Evolutionary conservation across 164 flowering plant genomes (phyloP).

Genomic region (Cinnamomum micranthum): DNA sequence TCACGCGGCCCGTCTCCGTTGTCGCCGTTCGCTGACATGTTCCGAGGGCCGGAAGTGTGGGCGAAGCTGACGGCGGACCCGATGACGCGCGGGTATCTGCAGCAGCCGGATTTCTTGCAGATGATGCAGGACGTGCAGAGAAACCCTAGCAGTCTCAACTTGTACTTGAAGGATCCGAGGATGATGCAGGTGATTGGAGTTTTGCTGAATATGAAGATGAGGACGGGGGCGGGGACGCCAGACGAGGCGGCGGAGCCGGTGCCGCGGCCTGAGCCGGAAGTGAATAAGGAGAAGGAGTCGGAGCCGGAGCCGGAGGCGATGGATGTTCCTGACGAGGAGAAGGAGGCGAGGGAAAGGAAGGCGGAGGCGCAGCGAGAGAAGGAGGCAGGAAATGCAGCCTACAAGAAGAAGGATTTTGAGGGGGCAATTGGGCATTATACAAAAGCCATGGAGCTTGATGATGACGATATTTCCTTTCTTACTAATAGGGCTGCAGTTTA

Average conservation of each 20-base stretch:
- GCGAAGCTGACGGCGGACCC: constrained; percentile 85
- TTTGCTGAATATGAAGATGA: constrained; percentile 60
- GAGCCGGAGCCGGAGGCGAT: constrained; percentile 44
- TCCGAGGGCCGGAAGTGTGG: constrained; percentile 88
- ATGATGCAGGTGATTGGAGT: constrained; percentile 87
- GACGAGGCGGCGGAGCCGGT: constrained; percentile 51
- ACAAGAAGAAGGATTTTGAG: constrained; percentile 96
- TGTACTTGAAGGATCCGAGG: constrained; percentile 76
- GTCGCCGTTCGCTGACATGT: constrained; percentile 65
- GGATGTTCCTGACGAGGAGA: constrained; percentile 60
- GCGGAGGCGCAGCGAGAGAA: constrained; percentile 73
- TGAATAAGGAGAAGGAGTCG: constrained; percentile 30
- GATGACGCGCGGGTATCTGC: constrained; percentile 51
- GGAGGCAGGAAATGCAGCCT: constrained; percentile 87
- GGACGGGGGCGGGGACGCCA: constrained; percentile 23
- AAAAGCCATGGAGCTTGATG: constrained; percentile 73
- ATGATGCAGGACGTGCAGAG: constrained; percentile 89
- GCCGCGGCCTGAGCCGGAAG: constrained; percentile 10
- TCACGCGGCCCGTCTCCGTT: constrained; percentile 15
- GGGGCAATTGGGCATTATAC: constrained; percentile 70
- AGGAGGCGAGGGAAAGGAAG: constrained; percentile 56
- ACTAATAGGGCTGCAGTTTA: constrained; percentile 95
- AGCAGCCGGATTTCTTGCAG: constrained; percentile 81
- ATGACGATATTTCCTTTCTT: constrained; percentile 78
- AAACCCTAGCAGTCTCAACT: constrained; percentile 70